Evolutionary conservation across 2,329 filamentous ascomycete genomes (phyloP), one percentile per base, ranked within the genome.

Genomic region (Penicillium sp.): DNA sequence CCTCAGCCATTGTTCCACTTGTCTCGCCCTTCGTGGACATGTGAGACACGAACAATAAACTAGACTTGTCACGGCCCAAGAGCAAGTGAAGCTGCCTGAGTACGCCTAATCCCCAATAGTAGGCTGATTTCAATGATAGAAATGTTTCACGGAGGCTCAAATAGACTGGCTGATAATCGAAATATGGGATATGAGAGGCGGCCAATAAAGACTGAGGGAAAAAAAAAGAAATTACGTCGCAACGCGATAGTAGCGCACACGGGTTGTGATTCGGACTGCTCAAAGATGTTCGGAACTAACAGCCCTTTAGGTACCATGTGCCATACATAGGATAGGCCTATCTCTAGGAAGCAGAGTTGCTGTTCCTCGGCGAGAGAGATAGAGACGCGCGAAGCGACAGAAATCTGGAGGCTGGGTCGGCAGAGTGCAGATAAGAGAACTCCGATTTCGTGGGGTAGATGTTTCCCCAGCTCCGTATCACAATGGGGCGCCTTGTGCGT

Each of bases 1-100:
- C 59, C 17, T 63, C 56, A 37, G 59, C 55, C 58, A 60, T 60
- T 51, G 29, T 56, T 42, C 15, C 31, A 34, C 24, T 33, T 31
- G 28, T 33, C 31, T 43, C 39, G 15, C n/a, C 17, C 29, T 22
- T 38, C 9, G 6, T 28, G 15, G 43, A 29, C 2, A 15, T 21
- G 35, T 45, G 53, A 57, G 45, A 55, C 49, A 49, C 37, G 13
- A 40, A 28, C n/a, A 15, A 35, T 24, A 13, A 24, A 15, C 31
- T 38, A 24, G 34, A 29, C 15, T 33, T 31, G 26, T 21, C 7
- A 28, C 28, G 35, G 24, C 22, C 29, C 8, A 24, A 35, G 22
- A 33, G n/a, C 35, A 6, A 40, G 34, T 33, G 19, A 37, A 28
- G 15, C 35, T 45, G 35, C 28, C 26, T 17, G 33, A 39, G 37